phyloP scores from a whole-genome alignment of 1,284 basidiomycete genomes.

The Vanrija humicola region DNA sequence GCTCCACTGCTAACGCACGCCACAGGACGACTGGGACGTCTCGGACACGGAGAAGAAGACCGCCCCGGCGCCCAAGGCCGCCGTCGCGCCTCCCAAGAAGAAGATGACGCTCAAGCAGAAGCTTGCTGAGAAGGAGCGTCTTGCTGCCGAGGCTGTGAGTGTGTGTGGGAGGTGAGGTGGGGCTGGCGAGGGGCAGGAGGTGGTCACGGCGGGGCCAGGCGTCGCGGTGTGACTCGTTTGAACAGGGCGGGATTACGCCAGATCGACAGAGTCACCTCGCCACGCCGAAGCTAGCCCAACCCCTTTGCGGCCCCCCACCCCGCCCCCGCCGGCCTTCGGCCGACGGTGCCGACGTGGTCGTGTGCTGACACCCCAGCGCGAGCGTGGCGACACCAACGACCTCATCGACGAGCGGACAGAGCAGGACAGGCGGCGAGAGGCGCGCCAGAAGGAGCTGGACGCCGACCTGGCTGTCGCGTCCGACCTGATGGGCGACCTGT shows the following conservation, averaged over 20 bases:
- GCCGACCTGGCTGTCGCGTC: conserved; percentile 79
- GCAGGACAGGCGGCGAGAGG: conserved; percentile 65
- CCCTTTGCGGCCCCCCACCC: too few species aligned
- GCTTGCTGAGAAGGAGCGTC: conserved; percentile 70
- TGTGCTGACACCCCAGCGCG: not conserved
- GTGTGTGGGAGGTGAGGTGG: too few species aligned
- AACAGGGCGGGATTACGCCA: too few species aligned
- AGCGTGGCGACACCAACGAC: conserved; percentile 53
- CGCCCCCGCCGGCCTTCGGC: too few species aligned
- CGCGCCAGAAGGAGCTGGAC: conserved; percentile 73
- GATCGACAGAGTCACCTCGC: too few species aligned
- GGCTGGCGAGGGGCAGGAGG: too few species aligned
- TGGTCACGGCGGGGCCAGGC: too few species aligned
- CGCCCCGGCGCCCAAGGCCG: conserved; percentile 40
- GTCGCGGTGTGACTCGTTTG: too few species aligned
- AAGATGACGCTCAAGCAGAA: conserved; percentile 85
- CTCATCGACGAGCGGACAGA: conserved; percentile 65
- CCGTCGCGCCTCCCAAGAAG: conserved; percentile 70
- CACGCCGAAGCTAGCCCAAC: too few species aligned
- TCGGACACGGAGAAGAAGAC: conserved; percentile 68
- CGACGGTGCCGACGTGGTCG: not conserved
- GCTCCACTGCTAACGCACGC: not conserved
- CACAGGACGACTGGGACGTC: conserved; percentile 87
- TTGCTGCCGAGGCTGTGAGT: conserved; percentile 54
- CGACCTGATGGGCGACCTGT: conserved; percentile 64